Percentiles rank a stretch among this genome's conserved stretches.
Conservation (phyloP, 306 rosid species). For the Trifolium pratense region DNA sequence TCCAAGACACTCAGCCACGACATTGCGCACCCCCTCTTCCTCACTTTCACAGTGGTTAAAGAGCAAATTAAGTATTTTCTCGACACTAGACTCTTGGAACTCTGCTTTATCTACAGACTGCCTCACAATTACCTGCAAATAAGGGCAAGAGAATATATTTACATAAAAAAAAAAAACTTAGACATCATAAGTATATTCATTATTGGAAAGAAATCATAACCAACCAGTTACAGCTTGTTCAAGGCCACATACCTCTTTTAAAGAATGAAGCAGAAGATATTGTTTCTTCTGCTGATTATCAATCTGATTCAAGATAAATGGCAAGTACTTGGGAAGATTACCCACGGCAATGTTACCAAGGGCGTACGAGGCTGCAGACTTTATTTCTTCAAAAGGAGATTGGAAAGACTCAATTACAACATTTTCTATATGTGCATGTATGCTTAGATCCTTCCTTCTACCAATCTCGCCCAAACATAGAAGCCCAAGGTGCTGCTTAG, state of each 20-base stretch:
- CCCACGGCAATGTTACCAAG: constrained; percentile 99
- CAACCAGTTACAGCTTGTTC: constrained; percentile 34
- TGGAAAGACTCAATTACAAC: constrained; percentile 97
- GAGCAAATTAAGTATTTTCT: constrained; percentile 91
- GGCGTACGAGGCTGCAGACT: constrained; percentile 99
- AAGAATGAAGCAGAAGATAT: constrained; percentile 95
- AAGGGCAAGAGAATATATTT: constrained; percentile 18
- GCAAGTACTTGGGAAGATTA: constrained; percentile 93
- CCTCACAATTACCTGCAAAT: constrained; percentile 87
- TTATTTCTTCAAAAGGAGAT: constrained; percentile 98
- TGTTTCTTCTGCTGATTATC: constrained; percentile 99
- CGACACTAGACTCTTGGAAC: constrained; percentile 93
- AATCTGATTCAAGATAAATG: constrained; percentile 96
- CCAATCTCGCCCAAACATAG: constrained; percentile 98
- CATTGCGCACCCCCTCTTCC: constrained; percentile 99
- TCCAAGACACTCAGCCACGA: constrained; percentile 97
- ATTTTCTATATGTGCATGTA: constrained; percentile 85
- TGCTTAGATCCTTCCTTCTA: constrained; percentile 92
- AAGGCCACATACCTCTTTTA: constrained; percentile 79
- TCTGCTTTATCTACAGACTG: constrained; percentile 96
- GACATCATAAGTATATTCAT: no score
- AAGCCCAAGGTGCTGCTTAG: constrained; percentile 96
- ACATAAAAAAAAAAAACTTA: no score
- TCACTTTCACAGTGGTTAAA: constrained; percentile 98
- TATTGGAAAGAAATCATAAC: neutral